Base-by-base conservation (phyloP, 2,329 filamentous ascomycete genomes). In the Cordyceps cicadae region DNA sequence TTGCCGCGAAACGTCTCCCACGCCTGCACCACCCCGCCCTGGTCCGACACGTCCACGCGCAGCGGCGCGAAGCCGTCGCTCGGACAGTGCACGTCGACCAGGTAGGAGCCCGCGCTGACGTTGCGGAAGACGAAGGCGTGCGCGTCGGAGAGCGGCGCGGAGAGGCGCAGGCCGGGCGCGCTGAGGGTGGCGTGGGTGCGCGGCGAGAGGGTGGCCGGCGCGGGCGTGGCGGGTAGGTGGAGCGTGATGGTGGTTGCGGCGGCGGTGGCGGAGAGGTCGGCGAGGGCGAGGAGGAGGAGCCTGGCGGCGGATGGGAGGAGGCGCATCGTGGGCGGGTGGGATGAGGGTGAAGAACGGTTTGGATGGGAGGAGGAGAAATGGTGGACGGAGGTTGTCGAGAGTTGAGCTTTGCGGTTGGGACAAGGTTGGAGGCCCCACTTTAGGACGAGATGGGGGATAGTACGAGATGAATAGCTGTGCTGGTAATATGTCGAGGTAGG, bases 1-100 rank as follows among this genome's bases (percentile, higher is more conserved):
- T 96, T 93, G 0, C 91, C 92, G 53, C 91, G 81, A 71, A 87
- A 96, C 29, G 91, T 96, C 78, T 93, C 89, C 87, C 89, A 94
- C 32, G 86, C 86, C 48, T 80, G 76, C 3, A 91, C 24, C 24
- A 4, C 24, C 24, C 78, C 66, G 54, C 43, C 71, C 24, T 74
- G 70, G 41, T 75, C 66, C 19, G 29, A 29, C 29, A 94, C 83
- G 70, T 97, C 94, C 34, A 97, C 82, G 50, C 93, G 82, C 72
- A 95, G 78, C 12, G 91, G 89, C 66, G 85, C 83, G 71, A 97
- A 97, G 58, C 81, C 81, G 72, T 88, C 85, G 60, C 89, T 88
- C 32, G 83, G 77, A 70, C 86, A 87, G 75, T 92, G 85, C 54
- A 97, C 81, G 66, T 94, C 90, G 53, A 89, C 85, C 6, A 97